A percentile compares a stretch with the other conserved stretches of the same genome.
phyloP scores from a whole-genome alignment of 257 asterid species.

The Ocimum tenuiflorum region DNA sequence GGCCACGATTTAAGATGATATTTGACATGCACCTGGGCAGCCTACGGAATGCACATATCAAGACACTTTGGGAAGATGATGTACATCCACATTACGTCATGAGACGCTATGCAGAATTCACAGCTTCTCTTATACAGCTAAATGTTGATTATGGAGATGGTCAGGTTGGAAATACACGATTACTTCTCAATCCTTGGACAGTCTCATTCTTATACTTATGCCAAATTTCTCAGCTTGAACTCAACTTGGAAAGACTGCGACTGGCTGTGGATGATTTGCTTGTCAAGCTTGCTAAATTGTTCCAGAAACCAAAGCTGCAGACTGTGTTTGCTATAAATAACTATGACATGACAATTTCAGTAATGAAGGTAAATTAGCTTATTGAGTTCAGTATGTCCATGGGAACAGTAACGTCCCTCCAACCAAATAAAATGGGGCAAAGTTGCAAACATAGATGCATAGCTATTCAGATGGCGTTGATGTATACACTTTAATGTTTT shows the following conservation, averaged over 20 bases:
- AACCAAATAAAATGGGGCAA: neutral
- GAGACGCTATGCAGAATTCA: constrained; percentile 97
- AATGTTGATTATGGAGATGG: constrained; percentile 96
- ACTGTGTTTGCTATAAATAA: constrained; percentile 87
- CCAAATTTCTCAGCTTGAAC: constrained; percentile 63
- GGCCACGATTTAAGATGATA: constrained; percentile 99
- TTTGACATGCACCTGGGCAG: constrained; percentile 97
- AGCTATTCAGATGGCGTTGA: neutral
- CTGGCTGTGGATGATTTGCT: constrained; percentile 91
- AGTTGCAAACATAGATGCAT: neutral
- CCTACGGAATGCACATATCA: constrained; percentile 71
- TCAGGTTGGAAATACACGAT: constrained; percentile 51
- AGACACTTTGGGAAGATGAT: constrained; percentile 92
- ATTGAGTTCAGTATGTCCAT: too few relatives aligned
- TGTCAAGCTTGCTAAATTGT: constrained; percentile 71
- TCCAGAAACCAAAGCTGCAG: constrained; percentile 70
- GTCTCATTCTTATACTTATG: neutral
- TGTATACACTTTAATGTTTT: neutral
- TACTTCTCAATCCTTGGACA: constrained; percentile 5
- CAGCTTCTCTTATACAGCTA: constrained; percentile 88
- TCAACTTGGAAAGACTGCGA: constrained; percentile 85
- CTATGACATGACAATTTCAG: constrained; percentile 92
- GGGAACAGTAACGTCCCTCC: too few relatives aligned
- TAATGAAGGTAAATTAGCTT: constrained; percentile 59
- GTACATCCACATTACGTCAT: constrained; percentile 96